These are phyloP conservation scores for Diutina rugosa DNA, from an alignment of 1,139 yeast species.

Conservation along the genomic window DNA sequence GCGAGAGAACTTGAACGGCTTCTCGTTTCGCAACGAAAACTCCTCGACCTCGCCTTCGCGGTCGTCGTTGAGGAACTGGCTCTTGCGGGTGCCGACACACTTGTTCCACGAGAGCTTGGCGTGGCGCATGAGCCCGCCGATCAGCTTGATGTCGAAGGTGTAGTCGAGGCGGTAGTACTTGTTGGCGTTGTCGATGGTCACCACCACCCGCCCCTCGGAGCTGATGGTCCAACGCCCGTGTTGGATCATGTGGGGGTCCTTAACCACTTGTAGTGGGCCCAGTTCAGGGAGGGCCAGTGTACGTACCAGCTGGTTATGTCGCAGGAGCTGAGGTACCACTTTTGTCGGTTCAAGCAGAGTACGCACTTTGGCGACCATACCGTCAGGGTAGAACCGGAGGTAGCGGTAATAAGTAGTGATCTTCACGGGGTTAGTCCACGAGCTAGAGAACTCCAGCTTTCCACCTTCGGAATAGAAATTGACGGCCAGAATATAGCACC, in stretches of 20 bases:
- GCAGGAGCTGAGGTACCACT: slow-evolving; percentile 35
- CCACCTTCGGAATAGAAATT: slow-evolving; percentile 78
- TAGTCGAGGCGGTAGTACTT: slow-evolving; percentile 56
- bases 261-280: slow-evolving; percentile 5
- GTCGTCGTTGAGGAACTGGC: slow-evolving; percentile 18
- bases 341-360: slow-evolving; percentile 53
- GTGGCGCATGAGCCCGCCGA: slow-evolving; percentile 44
- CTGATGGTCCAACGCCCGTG: slow-evolving; percentile 43
- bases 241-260: slow-evolving; percentile 25
- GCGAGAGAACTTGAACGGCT: slow-evolving; percentile 47
- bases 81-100: slow-evolving; percentile 44
- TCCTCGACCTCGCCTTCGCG: slow-evolving; percentile 38
- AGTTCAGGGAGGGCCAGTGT: slow-evolving; percentile 3
- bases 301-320: slow-evolving; percentile 2
- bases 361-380: slow-evolving; percentile 53
- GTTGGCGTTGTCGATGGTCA: slow-evolving; percentile 45
- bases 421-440: slow-evolving; percentile 70
- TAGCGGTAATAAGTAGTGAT: slow-evolving; percentile 84
- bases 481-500: slow-evolving; percentile 77
- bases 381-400: slow-evolving; percentile 69
- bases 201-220: slow-evolving; percentile 36
- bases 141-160: slow-evolving; percentile 38
- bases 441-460: slow-evolving; percentile 44
- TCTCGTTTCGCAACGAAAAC: slow-evolving; percentile 56
- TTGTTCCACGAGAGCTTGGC: slow-evolving; percentile 57